These are phyloP conservation scores for Yamadazyma diddensiae DNA, from an alignment of 1,139 yeast genomes.

Conservation along the genomic window DNA sequence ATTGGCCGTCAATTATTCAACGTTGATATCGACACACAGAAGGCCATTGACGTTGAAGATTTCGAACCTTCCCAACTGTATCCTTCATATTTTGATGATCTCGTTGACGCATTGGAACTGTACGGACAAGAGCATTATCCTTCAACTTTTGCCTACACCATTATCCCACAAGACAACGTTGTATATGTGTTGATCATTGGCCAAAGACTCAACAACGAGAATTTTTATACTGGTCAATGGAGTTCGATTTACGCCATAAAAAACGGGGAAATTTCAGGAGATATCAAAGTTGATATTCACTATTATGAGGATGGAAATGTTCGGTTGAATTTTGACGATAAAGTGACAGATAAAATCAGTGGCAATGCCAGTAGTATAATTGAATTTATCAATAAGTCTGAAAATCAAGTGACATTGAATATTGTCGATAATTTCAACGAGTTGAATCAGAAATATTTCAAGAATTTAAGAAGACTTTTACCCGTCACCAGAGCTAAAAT, in stretches of 20 bases:
- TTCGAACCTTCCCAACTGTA: slow-evolving; percentile 22
- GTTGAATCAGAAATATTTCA: slow-evolving; percentile 78
- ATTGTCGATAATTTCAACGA: slow-evolving; percentile 64
- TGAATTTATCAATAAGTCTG: slow-evolving; percentile 54
- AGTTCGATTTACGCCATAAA: slow-evolving; percentile 57
- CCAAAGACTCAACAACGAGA: slow-evolving; percentile 67
- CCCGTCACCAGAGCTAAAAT: slow-evolving; percentile 91
- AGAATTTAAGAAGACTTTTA: slow-evolving; percentile 80
- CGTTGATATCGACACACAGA: slow-evolving; percentile 51
- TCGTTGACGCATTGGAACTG: slow-evolving; percentile 27
- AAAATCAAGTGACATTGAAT: slow-evolving; percentile 56
- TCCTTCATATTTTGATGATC: slow-evolving; percentile 30
- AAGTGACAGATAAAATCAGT: slow-evolving; percentile 22
- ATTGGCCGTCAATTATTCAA: slow-evolving; percentile 50
- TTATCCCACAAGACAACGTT: slow-evolving; percentile 36
- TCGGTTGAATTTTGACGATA: slow-evolving; percentile 57
- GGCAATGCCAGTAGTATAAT: slow-evolving; percentile 35
- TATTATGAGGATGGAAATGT: slow-evolving; percentile 97
- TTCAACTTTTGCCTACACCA: slow-evolving; percentile 44
- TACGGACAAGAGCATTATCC: slow-evolving; percentile 55
- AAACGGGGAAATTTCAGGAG: slow-evolving; percentile 46
- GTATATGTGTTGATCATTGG: slow-evolving; percentile 58
- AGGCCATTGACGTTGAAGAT: slow-evolving; percentile 52
- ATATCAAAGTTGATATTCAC: slow-evolving; percentile 70
- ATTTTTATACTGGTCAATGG: slow-evolving; percentile 93